Evolutionary conservation across 2,329 filamentous ascomycete species (phyloP), one percentile per base, ranked within the genome.

Genomic region (Exophiala xenobiotica): DNA sequence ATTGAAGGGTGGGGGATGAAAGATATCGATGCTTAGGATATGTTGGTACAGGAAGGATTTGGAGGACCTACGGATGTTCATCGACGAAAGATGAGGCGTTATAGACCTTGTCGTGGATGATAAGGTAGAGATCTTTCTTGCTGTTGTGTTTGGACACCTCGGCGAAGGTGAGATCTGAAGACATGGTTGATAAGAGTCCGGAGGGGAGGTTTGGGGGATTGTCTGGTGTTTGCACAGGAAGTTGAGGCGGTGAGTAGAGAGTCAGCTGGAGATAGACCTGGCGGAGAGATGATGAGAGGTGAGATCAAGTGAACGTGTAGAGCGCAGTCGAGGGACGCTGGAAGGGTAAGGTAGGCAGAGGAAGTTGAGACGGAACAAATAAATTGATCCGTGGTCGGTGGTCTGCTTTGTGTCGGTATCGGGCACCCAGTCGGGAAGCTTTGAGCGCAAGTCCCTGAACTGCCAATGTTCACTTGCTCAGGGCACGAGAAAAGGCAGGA

Each of bases 71-170:
- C 83, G 93, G 93, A 74, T 99, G 93, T 84, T 99, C 93, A 70
- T 97, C 92, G 63, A 97, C 79, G 74, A 99, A 99, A 73, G 85
- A 87, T 66, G 84, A 81, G 69, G 79, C 74, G 73, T 97, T 83
- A 82, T 97, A 99, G 77, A 99, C 85, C 79, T 96, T 96, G 74
- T 96, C 91, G 77, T 97, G 89, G 65, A 99, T 83, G 59, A 96
- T 86, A 66, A 96, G 71, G 77, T 81, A 96, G 60, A 96, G 78
- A 72, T 97, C 90, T 81, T 78, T 96, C 85, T 96, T 96, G 74
- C 81, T 85, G 77, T 86, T 88, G 81, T 95, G 90, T 74, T 83
- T 82, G 58, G 87, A 79, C 74, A 95, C 82, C 73, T 96, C 88
- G 67, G 86, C 78, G 75, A 84, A 88, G 65, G 87, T 93, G 76